These are phyloP conservation scores for Podaxis mareebaensis DNA, from an alignment of 768 basidiomycete genomes.

Conservation along the genomic window DNA sequence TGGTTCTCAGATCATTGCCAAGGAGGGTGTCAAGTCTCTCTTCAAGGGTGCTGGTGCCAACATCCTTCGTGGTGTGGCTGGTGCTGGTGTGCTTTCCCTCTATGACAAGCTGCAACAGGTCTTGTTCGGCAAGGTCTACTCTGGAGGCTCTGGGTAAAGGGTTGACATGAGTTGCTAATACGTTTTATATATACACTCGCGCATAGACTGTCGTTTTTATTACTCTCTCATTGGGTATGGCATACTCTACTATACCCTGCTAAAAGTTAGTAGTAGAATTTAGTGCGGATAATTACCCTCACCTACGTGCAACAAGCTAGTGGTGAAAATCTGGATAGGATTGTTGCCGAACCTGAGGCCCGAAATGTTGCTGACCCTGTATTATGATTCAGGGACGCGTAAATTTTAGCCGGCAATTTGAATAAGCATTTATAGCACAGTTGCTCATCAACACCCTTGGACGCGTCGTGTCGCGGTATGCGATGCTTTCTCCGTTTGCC, in stretches of 20 bases:
- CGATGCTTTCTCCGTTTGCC: conserved; percentile 1
- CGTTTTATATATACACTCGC: conserved; percentile 33
- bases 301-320: neutral
- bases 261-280: conserved; percentile 18
- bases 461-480: conserved; percentile 2
- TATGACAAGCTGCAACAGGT: conserved; percentile 98
- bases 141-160: conserved; percentile 54
- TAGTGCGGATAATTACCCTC: conserved; percentile 17
- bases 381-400: neutral
- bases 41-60: conserved; percentile 99
- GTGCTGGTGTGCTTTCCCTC: conserved; percentile 98
- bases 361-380: neutral
- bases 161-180: conserved; percentile 11
- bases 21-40: conserved; percentile 93
- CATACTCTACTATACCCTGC: conserved; percentile 18
- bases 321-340: neutral
- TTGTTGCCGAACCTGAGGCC: neutral
- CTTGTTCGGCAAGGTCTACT: conserved; percentile 99
- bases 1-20: conserved; percentile 88
- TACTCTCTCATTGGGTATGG: conserved; percentile 17
- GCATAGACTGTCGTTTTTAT: conserved; percentile 37
- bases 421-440: neutral
- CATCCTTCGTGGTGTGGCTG: conserved; percentile 98
- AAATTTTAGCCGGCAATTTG: neutral
- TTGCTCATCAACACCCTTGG: neutral